Evolutionary conservation across 495 filamentous ascomycete species (phyloP), one percentile per base, ranked within the genome.

Genomic region (Penicillium paxilli): DNA sequence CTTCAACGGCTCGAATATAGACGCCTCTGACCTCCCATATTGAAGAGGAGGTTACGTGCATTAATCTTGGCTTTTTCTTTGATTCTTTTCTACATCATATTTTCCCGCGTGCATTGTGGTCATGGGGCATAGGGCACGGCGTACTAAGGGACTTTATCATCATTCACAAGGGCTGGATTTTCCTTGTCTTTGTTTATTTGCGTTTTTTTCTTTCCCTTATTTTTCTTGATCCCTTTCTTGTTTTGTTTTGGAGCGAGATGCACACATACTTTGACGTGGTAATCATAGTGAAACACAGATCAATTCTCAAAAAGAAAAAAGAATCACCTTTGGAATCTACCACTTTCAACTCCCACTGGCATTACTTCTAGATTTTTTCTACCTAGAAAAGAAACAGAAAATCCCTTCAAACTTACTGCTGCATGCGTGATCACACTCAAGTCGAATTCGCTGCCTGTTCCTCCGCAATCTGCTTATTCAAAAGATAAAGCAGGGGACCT

Each of bases 61-160:
- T 49, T 52, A 56, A 35, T 52, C 38, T 41, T 35, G 47, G 20
- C 24, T 23, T 52, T 40, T 45, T 28, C 26, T 57, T 38, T 51
- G 16, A 20, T 54, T 42, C 24, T 54, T 35, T 52, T 58, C 51
- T 52, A 49, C 21, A 58, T 64, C 30, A 55, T 35, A 59, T 46
- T 51, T 49, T 49, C 50, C 47, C 45, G 57, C 53, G 59, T 57
- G 60, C 60, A 66, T 63, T 38, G 52, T 60, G 54, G 60, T 38
- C 26, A 48, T 66, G 60, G 63, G 56, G 63, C 63, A 66, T 66
- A 60, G 54, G 59, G 57, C 37, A 58, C 42, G 63, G 63, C 63
- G 63, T 66, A 63, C 20, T 41, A 23, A 38, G 52, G 51, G n/a
- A 19, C 20, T 22, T 21, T 42, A 42, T 53, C 47, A 55, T 32